Evolutionary conservation across 495 filamentous ascomycete species (phyloP).

Genomic region (Penicillium herquei): DNA sequence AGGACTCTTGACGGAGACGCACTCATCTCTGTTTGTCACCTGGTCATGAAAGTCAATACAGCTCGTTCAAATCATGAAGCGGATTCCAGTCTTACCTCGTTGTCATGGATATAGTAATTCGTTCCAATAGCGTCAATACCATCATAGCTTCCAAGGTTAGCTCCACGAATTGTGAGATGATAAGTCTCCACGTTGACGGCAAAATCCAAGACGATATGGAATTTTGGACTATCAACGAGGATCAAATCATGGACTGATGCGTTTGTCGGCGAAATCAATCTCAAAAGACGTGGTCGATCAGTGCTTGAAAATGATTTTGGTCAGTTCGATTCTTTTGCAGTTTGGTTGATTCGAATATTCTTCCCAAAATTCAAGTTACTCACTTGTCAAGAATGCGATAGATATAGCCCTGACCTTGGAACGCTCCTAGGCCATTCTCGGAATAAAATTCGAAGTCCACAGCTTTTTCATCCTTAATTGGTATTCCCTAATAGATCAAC

Average conservation of each 20-base stretch:
- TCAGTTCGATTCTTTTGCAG: not conserved
- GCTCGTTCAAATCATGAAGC: not conserved
- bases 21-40: constrained; percentile 49
- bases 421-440: constrained; percentile 39
- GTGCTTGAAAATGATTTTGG: constrained; percentile 14
- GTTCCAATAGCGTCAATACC: constrained; percentile 42
- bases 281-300: constrained; percentile 28
- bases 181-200: constrained; percentile 44
- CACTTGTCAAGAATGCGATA: constrained; percentile 29
- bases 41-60: not conserved
- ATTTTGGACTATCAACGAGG: constrained; percentile 44
- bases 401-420: constrained; percentile 47
- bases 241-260: constrained; percentile 45
- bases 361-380: too few species aligned
- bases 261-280: constrained; percentile 32
- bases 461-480: constrained; percentile 5
- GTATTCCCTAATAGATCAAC: too few species aligned
- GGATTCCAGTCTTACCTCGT: constrained; percentile 24
- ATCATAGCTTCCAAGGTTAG: constrained; percentile 42
- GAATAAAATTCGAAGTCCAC: constrained; percentile 47
- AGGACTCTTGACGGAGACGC: constrained; percentile 44
- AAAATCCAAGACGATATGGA: constrained; percentile 42
- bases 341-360: not conserved
- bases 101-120: constrained; percentile 47
- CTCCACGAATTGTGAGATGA: constrained; percentile 43